Percentiles rank a stretch among this genome's conserved stretches.
These are phyloP conservation scores for Pistacia atlantica DNA, from an alignment of 345 rosid species.

Conservation along the genomic window DNA sequence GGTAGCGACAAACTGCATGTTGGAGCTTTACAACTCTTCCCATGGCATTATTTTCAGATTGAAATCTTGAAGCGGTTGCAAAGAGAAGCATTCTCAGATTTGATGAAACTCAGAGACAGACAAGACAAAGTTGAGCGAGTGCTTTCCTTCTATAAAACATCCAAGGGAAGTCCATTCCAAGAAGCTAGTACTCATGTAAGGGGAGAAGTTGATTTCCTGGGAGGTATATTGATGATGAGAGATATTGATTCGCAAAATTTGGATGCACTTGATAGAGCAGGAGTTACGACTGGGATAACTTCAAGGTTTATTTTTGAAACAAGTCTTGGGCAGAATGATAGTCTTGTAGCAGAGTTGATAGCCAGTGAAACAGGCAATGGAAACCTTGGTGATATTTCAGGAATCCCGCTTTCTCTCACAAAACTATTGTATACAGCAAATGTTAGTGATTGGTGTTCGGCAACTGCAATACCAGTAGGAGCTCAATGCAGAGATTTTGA, in stretches of 20 bases:
- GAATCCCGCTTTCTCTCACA: conserved; percentile 58
- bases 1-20: conserved; percentile 15
- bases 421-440: conserved; percentile 69
- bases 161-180: conserved; percentile 63
- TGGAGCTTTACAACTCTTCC: conserved; percentile 22
- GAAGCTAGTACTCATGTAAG: conserved; percentile 64
- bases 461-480: conserved; percentile 70
- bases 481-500: conserved; percentile 75
- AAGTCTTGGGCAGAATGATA: conserved; percentile 52
- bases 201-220: conserved; percentile 75
- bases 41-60: conserved; percentile 51
- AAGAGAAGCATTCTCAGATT: conserved; percentile 79
- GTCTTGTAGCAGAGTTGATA: conserved; percentile 64
- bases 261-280: conserved; percentile 52
- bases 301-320: conserved; percentile 73
- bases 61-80: conserved; percentile 94
- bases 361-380: conserved; percentile 44
- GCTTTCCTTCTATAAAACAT: conserved; percentile 51
- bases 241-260: conserved; percentile 43
- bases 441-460: conserved; percentile 69
- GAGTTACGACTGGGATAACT: conserved; percentile 61
- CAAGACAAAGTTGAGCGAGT: conserved; percentile 81
- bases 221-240: conserved; percentile 59
- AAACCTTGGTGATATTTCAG: conserved; percentile 30
- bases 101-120: conserved; percentile 85